Evolutionary conservation across 768 basidiomycete species (phyloP), one percentile per base, ranked within the genome.

Genomic region (Podaxis sp.): DNA sequence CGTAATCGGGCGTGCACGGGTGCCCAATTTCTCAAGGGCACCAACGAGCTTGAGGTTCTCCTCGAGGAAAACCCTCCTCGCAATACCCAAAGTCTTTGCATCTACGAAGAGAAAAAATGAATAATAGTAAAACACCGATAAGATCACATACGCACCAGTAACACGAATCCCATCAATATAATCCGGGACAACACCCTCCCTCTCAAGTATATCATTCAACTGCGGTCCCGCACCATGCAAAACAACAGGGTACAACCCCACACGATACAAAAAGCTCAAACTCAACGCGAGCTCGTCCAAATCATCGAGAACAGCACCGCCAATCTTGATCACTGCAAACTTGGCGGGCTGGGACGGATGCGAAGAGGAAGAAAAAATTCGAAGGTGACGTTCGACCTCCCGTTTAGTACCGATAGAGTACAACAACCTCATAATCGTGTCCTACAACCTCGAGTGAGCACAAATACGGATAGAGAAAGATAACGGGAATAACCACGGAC

Each of bases 91-190:
- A 0, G 97, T 98, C 74, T 93, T 95, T 25, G 95, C 86, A 70
- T 98, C 96, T 93, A 50, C 2, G 2, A 28, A 28, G 5, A 51
- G 50, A 14, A 42, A 48, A 37, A 48, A 59, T 21, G 52, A 4
- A 48, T 2, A 57, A 16, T 54, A 46, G 23, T 7, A 54, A 47
- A 68, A 11, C 18, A 46, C 56, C 18, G 59, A n/a, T n/a, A 36
- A n/a, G 28, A 57, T 38, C 4, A 37, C 35, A 40, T 59, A 73
- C 87, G 55, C 57, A 92, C 93, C 90, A 50, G 97, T 99, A 63
- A 99, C 93, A 48, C 97, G 87, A 67, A 99, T 98, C 37, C 97
- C 96, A 69, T 98, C 95, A 64, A 91, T 94, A 75, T 98, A 98
- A 74, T 98, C 95, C 0, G 97, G 95, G 23, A 95, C 83, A 55